Evolutionary conservation across 352 stramenopile species (phyloP).

Genomic region (Pythium folliculosum): DNA sequence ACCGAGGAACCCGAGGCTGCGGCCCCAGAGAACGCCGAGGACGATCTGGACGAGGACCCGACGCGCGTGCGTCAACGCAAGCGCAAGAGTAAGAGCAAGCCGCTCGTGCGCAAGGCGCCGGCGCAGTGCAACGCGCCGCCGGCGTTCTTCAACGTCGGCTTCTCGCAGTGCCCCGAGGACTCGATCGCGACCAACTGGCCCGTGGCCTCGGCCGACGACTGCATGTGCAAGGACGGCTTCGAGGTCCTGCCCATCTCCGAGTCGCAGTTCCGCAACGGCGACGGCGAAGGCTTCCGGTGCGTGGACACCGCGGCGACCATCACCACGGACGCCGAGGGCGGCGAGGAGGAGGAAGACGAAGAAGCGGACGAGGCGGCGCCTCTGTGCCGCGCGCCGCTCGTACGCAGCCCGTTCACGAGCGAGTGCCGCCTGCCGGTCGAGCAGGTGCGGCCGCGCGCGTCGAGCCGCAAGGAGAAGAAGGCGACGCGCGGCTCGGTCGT

Average conservation of each 20-base stretch:
- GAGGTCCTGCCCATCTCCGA: slow-evolving; percentile 22
- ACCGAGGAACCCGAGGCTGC: background rate
- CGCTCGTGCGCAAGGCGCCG: slow-evolving; percentile 20
- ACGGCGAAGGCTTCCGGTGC: slow-evolving; percentile 27
- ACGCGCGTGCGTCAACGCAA: slow-evolving; percentile 17
- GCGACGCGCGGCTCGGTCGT: slow-evolving; percentile 39
- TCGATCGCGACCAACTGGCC: slow-evolving; percentile 30
- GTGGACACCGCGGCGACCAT: slow-evolving; percentile 22
- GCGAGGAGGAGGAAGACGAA: slow-evolving; percentile 34
- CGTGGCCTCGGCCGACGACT: slow-evolving; percentile 29
- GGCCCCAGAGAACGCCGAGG: slow-evolving; percentile 13
- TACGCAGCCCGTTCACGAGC: slow-evolving; percentile 48
- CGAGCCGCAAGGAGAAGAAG: slow-evolving; percentile 18
- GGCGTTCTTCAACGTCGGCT: slow-evolving; percentile 17
- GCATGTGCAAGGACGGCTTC: slow-evolving; percentile 29
- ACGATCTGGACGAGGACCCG: slow-evolving; percentile 25
- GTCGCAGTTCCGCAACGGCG: slow-evolving; percentile 9
- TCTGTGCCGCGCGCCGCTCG: slow-evolving; percentile 39
- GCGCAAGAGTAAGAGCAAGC: slow-evolving; percentile 10
- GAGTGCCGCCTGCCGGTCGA: slow-evolving; percentile 70
- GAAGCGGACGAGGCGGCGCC: background rate
- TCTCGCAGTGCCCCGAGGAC: slow-evolving; percentile 30
- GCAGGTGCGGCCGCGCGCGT: slow-evolving; percentile 35
- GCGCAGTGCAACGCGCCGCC: slow-evolving; percentile 31
- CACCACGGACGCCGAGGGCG: slow-evolving; percentile 20